Conservation (phyloP, 2,329 filamentous ascomycete genomes). For the Colletotrichum abscissum region DNA sequence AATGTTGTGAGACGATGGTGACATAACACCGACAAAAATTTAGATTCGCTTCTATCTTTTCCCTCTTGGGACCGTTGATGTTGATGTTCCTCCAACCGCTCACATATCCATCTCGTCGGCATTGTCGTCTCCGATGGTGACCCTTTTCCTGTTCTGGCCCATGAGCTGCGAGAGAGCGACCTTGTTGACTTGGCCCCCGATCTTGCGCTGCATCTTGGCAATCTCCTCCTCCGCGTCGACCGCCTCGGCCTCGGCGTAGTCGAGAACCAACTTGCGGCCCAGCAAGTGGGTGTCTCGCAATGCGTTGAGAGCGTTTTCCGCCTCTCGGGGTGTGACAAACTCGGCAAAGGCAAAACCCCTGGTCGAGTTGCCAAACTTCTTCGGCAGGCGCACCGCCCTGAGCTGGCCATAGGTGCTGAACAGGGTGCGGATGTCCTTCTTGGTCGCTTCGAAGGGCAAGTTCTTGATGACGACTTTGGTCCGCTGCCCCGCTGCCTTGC, state of each 20-base stretch:
- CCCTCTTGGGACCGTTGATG: background rate
- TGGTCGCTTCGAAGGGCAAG: conserved; percentile 92
- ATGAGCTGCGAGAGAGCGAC: conserved; percentile 91
- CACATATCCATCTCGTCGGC: conserved; percentile 59
- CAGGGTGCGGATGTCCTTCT: conserved; percentile 88
- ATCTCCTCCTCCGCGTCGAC: conserved; percentile 96
- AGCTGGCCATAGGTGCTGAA: conserved; percentile 93
- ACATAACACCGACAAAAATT: background rate
- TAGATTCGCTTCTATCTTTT: background rate
- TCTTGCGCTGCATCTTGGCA: conserved; percentile 96
- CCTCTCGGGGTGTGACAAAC: conserved; percentile 91
- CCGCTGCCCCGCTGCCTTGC: conserved; percentile 79
- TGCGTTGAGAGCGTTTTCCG: conserved; percentile 88
- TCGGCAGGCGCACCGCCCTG: conserved; percentile 90
- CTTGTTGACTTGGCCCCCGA: conserved; percentile 89
- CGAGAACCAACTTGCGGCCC: conserved; percentile 87
- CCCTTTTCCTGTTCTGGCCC: conserved; percentile 84
- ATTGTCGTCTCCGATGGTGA: conserved; percentile 79
- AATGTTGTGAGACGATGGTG: background rate
- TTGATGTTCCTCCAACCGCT: conserved; percentile 5
- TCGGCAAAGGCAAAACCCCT: conserved; percentile 98
- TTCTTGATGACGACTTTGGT: conserved; percentile 99
- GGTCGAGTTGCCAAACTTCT: conserved; percentile 90
- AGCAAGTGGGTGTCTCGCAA: conserved; percentile 93
- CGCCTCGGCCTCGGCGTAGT: conserved; percentile 90